Evolutionary conservation across 768 basidiomycete species (phyloP).

Genomic region (Leccinum ochraceum): DNA sequence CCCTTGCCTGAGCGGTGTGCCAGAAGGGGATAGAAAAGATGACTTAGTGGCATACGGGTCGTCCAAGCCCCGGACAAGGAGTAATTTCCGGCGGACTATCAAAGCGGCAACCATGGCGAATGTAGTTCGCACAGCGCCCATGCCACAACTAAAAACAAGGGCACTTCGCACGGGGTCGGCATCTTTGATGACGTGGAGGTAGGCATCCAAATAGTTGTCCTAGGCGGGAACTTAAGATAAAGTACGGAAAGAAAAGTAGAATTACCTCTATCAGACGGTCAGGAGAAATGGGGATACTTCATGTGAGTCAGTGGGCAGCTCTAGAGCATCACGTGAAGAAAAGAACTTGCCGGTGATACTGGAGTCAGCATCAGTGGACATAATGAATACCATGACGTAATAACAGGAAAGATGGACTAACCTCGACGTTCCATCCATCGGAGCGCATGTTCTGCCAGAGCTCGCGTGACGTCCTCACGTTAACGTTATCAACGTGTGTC

Average conservation of each 20-base stretch:
- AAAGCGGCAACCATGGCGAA: conserved; percentile 97
- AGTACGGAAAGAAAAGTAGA: neutral
- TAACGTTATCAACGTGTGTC: conserved; percentile 83
- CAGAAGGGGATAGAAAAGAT: conserved; percentile 15
- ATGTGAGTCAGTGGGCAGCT: conserved; percentile 8
- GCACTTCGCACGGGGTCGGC: conserved; percentile 81
- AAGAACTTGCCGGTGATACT: conserved; percentile 72
- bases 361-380: neutral
- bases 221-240: conserved; percentile 25
- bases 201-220: conserved; percentile 97
- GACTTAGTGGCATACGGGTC: conserved; percentile 72
- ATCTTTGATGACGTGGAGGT: conserved; percentile 75
- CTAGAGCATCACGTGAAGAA: conserved; percentile 11
- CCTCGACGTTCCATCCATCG: conserved; percentile 93
- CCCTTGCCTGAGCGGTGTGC: conserved; percentile 14
- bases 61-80: conserved; percentile 57
- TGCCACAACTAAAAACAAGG: conserved; percentile 93
- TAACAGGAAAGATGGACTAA: conserved; percentile 27
- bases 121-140: conserved; percentile 95
- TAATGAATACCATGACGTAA: conserved; percentile 13
- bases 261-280: conserved; percentile 86
- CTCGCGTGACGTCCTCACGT: conserved; percentile 86
- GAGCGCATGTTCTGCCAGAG: conserved; percentile 77
- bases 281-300: conserved; percentile 93
- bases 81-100: conserved; percentile 78